Percentiles rank a stretch among this genome's conserved stretches.
Evolutionary conservation across 495 filamentous ascomycete species (phyloP).

Genomic region (Cercophora newfieldiana): DNA sequence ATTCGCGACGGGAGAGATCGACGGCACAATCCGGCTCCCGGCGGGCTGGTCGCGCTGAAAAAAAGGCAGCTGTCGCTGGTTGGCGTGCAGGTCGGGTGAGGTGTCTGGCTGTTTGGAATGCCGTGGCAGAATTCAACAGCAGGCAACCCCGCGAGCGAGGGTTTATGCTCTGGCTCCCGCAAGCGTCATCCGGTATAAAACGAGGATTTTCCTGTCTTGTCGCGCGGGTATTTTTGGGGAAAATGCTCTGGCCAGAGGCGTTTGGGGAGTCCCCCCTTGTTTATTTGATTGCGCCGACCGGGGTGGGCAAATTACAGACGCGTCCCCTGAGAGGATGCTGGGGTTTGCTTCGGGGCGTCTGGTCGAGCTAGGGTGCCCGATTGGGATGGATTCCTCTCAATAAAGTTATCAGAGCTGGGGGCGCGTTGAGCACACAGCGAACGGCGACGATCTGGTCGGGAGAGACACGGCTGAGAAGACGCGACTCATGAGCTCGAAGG

Average conservation of each 20-base stretch:
- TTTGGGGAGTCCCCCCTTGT: conserved; percentile 31
- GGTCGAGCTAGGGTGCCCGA: conserved; percentile 10
- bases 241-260: conserved; percentile 18
- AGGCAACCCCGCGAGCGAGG: conserved; percentile 27
- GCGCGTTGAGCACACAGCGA: conserved; percentile 1
- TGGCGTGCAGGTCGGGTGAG: conserved; percentile 6
- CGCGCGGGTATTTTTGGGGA: conserved; percentile 33
- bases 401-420: conserved; percentile 14
- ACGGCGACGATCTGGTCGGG: neutral
- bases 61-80: conserved; percentile 10
- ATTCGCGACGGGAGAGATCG: neutral
- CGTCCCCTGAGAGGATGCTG: conserved; percentile 33
- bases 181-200: conserved; percentile 32
- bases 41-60: neutral
- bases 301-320: conserved; percentile 41
- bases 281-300: conserved; percentile 42
- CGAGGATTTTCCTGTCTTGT: conserved; percentile 26
- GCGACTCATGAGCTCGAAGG: neutral
- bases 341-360: conserved; percentile 20
- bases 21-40: neutral
- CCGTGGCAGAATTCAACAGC: conserved; percentile 12
- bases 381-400: conserved; percentile 7
- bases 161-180: conserved; percentile 31
- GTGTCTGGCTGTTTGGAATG: conserved; percentile 15
- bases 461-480: conserved; percentile 12